A percentile compares a stretch with the other conserved stretches of the same genome.
Conservation (phyloP, 176 grass and related monocot species). For the Hsuehochloa calcarea region DNA sequence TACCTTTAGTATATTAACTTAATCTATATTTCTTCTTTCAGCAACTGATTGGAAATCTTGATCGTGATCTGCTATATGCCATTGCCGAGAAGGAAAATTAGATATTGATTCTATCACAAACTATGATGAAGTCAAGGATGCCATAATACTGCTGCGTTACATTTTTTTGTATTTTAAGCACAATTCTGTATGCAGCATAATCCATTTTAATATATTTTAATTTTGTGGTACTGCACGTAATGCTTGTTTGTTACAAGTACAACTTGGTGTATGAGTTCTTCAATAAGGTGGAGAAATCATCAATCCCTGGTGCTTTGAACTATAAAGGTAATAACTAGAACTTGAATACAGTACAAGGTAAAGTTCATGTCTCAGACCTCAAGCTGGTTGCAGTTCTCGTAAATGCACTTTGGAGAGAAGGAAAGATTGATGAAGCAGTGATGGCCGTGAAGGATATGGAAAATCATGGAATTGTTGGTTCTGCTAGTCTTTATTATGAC, state of each 20-base stretch:
- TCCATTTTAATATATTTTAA: slow-evolving; percentile 20
- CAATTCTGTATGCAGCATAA: slow-evolving; percentile 23
- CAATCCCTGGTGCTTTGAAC: slow-evolving; percentile 76
- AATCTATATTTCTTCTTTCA: slow-evolving; percentile 48
- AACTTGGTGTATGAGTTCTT: slow-evolving; percentile 96
- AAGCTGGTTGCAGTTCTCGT: slow-evolving; percentile 62
- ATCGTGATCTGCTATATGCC: slow-evolving; percentile 92
- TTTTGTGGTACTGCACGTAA: slow-evolving; percentile 55
- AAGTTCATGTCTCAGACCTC: slow-evolving; percentile 19
- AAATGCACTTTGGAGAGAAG: slow-evolving; percentile 96
- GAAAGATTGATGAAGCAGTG: slow-evolving; percentile 77
- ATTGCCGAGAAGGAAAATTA: slow-evolving; percentile 89
- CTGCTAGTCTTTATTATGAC: slow-evolving; percentile 95
- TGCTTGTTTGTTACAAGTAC: slow-evolving; percentile 94
- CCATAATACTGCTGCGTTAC: slow-evolving; percentile 40
- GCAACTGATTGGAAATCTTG: slow-evolving; percentile 91
- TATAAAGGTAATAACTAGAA: slow-evolving; percentile 68
- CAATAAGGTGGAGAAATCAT: slow-evolving; percentile 65
- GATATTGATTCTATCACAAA: slow-evolving; percentile 80
- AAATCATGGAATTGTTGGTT: slow-evolving; percentile 82
- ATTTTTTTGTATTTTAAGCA: slow-evolving; percentile 16
- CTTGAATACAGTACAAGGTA: slow-evolving; percentile 11
- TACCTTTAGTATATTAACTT: slow-evolving; percentile 24
- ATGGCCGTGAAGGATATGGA: slow-evolving; percentile 93
- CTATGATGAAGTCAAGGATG: slow-evolving; percentile 97